Base-by-base conservation (phyloP, 23 red algal genomes). In the Agarophyton chilense region DNA sequence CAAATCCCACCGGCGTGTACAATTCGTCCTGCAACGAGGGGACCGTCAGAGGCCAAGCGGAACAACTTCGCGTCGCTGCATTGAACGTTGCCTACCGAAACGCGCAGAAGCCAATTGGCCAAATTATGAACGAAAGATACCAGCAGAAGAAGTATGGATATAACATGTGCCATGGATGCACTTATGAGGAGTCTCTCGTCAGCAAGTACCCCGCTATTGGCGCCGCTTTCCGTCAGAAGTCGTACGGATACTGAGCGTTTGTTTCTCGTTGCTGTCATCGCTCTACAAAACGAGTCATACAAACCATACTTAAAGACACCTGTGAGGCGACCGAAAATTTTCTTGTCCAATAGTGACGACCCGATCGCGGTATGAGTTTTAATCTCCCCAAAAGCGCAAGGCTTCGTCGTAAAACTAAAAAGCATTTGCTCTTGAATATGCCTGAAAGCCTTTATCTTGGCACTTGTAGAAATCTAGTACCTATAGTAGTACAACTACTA, bases 141-240 rank as follows among this genome's bases (percentile, higher is more conserved):
- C 62, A 93, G 22, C 79, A 84, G 70, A 55, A 51, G 35, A 83
- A 77, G 66, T 55, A 78, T 21, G 90, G 79, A 60, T 75, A 58
- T 72, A 46, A 38, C 33, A 41, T 47, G 45, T 62, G 56, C 31
- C 60, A 93, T 78, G 90, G 90, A 16, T 93, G 90, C 70, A 93
- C 79, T 66, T 93, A 93, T 53, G 90, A 93, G 78, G 90, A 93
- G 58, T 10, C 21, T 10, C 71, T 93, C 12, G 60, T 77, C 32
- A 77, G 51, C 51, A 47, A 63, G 49, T 93, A 78, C 72, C 90
- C 90, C 33, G 79, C 90, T 39, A 63, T 84, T 63, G 90, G 79
- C 52, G 72, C 65, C 21, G 52, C 80, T 19, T 84, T 93, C 90
- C 90, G 88, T 53, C 42, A 77, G 9, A 82, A 67, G 77, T 49